phyloP scores from a whole-genome alignment of 345 rosid genomes.

The Ricinus communis region DNA sequence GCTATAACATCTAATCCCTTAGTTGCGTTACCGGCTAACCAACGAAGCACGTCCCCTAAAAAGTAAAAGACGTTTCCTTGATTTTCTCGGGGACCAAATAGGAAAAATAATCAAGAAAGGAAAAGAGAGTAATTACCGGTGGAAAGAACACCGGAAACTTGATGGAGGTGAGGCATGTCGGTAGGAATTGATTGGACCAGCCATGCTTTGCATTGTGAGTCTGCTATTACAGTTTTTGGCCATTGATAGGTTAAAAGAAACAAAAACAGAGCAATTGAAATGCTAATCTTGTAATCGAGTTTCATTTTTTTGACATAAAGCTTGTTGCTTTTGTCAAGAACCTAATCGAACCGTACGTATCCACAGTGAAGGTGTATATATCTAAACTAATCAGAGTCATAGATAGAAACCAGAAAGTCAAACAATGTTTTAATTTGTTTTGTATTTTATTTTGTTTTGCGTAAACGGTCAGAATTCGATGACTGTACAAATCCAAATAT shows the following conservation, averaged over 20 bases:
- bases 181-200: slow-evolving; percentile 93
- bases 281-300: not conserved
- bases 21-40: slow-evolving; percentile 76
- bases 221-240: slow-evolving; percentile 17
- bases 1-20: slow-evolving; percentile 68
- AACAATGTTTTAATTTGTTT: too few relatives aligned
- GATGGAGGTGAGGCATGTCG: slow-evolving; percentile 74
- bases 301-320: not conserved
- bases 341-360: too few relatives aligned
- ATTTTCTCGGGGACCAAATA: not conserved
- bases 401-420: too few relatives aligned
- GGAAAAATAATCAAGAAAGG: not conserved
- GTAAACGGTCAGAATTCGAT: too few relatives aligned
- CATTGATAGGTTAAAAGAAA: slow-evolving; percentile 29
- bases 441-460: too few relatives aligned
- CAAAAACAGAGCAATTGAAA: slow-evolving; percentile 15
- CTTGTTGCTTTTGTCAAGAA: not conserved
- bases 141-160: slow-evolving; percentile 69
- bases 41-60: slow-evolving; percentile 68
- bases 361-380: too few relatives aligned
- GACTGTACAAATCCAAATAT: too few relatives aligned
- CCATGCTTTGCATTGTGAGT: slow-evolving; percentile 78
- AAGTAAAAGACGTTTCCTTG: not conserved
- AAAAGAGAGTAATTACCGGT: slow-evolving; percentile 43
- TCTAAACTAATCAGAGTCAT: too few relatives aligned